Evolutionary conservation across 2,329 filamentous ascomycete genomes (phyloP).

Genomic region (Bipolaris bicolor): DNA sequence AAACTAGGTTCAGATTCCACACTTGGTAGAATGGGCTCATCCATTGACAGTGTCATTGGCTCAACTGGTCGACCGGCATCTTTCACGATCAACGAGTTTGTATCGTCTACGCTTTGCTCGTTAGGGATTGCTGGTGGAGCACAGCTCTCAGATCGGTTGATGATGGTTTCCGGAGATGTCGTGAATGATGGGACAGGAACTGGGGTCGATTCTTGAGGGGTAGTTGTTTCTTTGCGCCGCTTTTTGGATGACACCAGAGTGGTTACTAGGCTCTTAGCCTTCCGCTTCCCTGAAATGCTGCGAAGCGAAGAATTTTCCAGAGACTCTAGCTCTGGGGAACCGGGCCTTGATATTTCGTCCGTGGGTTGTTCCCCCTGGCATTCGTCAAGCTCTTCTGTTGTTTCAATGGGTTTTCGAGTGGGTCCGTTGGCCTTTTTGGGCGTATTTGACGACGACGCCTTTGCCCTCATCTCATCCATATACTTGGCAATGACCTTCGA

Average conservation of each 20-base stretch:
- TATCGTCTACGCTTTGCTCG: not conserved
- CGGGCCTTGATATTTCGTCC: not conserved
- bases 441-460: not conserved
- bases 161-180: not conserved
- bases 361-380: not conserved
- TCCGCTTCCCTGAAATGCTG: constrained; percentile 13
- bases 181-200: not conserved
- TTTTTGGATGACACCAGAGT: constrained; percentile 8
- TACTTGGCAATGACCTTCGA: constrained; percentile 22
- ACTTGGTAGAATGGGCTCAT: not conserved
- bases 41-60: not conserved
- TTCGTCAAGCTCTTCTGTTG: not conserved
- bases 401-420: not conserved
- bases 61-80: not conserved
- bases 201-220: not conserved
- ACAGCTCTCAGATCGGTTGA: not conserved
- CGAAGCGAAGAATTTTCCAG: not conserved
- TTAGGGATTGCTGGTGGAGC: not conserved
- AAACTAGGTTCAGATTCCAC: not conserved
- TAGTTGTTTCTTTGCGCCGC: constrained; percentile 4
- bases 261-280: not conserved
- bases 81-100: not conserved
- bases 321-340: not conserved
- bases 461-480: constrained; percentile 14
- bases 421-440: constrained; percentile 3